phyloP scores from a whole-genome alignment of 805 yeast species.

The Myxozyma neglecta region DNA sequence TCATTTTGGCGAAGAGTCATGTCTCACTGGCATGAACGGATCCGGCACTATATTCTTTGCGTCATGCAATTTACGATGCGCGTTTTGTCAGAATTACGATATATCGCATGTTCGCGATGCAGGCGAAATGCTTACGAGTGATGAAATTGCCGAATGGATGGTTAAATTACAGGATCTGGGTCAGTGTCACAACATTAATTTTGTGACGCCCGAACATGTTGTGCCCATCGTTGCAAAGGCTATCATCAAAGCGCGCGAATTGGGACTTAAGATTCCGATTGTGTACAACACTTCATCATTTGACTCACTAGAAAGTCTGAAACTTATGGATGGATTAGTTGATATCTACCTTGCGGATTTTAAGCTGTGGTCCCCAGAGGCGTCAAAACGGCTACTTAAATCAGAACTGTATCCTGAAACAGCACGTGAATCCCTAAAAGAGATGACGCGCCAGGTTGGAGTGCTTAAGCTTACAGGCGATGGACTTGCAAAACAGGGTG shows the following conservation, averaged over 20 bases:
- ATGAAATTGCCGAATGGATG: slow-evolving; percentile 33
- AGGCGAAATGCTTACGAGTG: slow-evolving; percentile 32
- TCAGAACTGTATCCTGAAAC: slow-evolving; percentile 25
- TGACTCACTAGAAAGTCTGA: slow-evolving; percentile 26
- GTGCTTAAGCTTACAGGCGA: slow-evolving; percentile 31
- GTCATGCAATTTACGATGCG: slow-evolving; percentile 33
- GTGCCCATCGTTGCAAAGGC: slow-evolving; percentile 32
- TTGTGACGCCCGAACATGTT: slow-evolving; percentile 34
- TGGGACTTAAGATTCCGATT: slow-evolving; percentile 29
- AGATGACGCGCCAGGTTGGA: slow-evolving; percentile 32
- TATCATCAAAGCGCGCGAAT: slow-evolving; percentile 25
- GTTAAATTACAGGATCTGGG: slow-evolving; percentile 32
- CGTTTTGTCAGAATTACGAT: slow-evolving; percentile 33
- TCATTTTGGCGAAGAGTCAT: slow-evolving; percentile 33
- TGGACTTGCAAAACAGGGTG: slow-evolving; percentile 31
- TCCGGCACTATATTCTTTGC: slow-evolving; percentile 33
- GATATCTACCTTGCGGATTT: slow-evolving; percentile 33
- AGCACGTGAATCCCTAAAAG: slow-evolving; percentile 25
- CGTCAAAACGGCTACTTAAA: slow-evolving; percentile 24
- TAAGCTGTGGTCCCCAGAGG: slow-evolving; percentile 28
- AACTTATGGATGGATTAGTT: slow-evolving; percentile 30
- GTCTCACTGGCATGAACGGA: slow-evolving; percentile 30
- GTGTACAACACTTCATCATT: slow-evolving; percentile 34
- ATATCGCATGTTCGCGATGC: slow-evolving; percentile 28
- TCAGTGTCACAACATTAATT: slow-evolving; percentile 30